Percentiles rank a stretch among this genome's conserved stretches.
Evolutionary conservation across 495 filamentous ascomycete species (phyloP).

Genomic region (Penicillium turbatum): DNA sequence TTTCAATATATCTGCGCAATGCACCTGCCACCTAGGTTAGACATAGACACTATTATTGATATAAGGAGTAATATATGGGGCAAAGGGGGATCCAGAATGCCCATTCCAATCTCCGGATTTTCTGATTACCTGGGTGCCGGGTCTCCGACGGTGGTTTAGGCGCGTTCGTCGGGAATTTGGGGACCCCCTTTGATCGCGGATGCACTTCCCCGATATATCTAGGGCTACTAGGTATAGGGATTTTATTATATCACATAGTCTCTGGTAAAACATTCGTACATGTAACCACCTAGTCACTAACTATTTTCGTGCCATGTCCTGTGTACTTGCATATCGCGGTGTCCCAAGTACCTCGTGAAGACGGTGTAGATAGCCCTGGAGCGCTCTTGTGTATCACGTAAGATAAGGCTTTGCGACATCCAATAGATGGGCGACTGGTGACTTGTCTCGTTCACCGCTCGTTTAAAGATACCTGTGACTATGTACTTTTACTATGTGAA

Average conservation of each 20-base stretch:
- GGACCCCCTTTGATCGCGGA: neutral
- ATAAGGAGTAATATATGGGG: neutral
- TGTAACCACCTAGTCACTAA: no score
- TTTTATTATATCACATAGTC: neutral
- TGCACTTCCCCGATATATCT: neutral
- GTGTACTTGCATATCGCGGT: neutral
- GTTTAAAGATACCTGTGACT: neutral
- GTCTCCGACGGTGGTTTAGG: neutral
- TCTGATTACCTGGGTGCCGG: slow-evolving; percentile 3
- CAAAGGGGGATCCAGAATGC: slow-evolving; percentile 5
- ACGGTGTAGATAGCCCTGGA: neutral
- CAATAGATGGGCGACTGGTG: slow-evolving; percentile 4
- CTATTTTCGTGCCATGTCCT: neutral
- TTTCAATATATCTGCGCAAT: slow-evolving; percentile 8
- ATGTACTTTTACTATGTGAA: neutral
- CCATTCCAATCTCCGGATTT: slow-evolving; percentile 5
- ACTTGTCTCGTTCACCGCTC: slow-evolving; percentile 8
- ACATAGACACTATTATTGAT: neutral
- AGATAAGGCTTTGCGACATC: neutral
- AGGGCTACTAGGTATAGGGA: neutral
- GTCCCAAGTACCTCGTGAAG: neutral
- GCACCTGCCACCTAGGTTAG: slow-evolving; percentile 1
- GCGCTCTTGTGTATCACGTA: slow-evolving; percentile 1
- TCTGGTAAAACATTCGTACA: no score
- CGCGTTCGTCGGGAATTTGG: neutral